Base-by-base conservation (phyloP, 768 basidiomycete genomes). In the Boletus pseudo-olivaceus region DNA sequence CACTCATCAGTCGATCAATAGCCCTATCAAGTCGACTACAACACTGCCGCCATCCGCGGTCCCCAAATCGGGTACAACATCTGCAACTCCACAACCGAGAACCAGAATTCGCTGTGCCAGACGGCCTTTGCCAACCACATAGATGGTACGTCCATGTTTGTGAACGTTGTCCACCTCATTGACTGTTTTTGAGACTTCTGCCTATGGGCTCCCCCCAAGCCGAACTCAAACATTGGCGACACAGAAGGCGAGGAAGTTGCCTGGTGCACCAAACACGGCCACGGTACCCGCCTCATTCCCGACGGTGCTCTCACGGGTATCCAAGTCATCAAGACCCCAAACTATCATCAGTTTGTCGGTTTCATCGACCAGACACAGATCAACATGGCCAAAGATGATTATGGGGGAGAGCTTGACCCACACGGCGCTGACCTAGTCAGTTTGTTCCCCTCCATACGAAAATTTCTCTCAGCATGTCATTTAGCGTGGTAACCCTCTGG, bases 401-500 rank as follows among this genome's bases (percentile, higher is more conserved):
- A 63, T 40, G 90, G 91, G 59, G 90, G 90, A 59, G 90, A 92
- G 66, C 77, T 90, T 51, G 86, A 90, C 67, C 81, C 87, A 7
- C 84, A 86, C 55, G 88, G 88, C 54, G 85, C 86, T 54, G 88
- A 90, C 67, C 54, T 72, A 44, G 79, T 80, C 39, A 4, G 74
- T 71, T 14, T 11, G 19, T n/a, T 48, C 15, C 8, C 14, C 49
- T 66, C 34, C 6, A 45, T 33, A 39, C 38, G 56, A 33, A 42
- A 26, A 73, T 55, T 56, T 20, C 41, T 54, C 42, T 64, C 11
- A 63, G n/a, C n/a, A 19, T 11, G 6, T 27, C 37, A 30, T 46
- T 23, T 61, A 86, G 81, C 82, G 86, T 57, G 91, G 90, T n/a
- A 93, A 91, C 73, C 87, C 88, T 5, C 74, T 89, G 33, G 90